Evolutionary conservation across 306 rosid species (phyloP).

Genomic region (Vicia villosa): DNA sequence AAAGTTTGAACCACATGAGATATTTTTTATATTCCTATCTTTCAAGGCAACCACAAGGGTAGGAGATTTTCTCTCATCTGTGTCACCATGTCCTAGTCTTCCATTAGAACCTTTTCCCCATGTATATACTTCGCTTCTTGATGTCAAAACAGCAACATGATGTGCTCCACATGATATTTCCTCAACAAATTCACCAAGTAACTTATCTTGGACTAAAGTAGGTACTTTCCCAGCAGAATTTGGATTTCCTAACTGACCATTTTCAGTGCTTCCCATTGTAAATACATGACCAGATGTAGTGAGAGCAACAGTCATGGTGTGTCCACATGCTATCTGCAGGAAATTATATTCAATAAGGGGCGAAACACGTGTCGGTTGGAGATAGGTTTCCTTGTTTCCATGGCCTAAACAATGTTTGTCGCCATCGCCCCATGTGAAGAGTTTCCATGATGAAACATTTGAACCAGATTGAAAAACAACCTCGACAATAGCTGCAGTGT

Average conservation of each 20-base stretch:
- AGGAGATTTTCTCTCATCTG: slow-evolving; percentile 67
- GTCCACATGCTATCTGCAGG: slow-evolving; percentile 81
- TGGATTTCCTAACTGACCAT: slow-evolving; percentile 91
- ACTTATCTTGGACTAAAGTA: slow-evolving; percentile 75
- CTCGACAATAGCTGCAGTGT: slow-evolving; percentile 90
- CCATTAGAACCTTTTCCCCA: slow-evolving; percentile 97
- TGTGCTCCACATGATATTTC: slow-evolving; percentile 81
- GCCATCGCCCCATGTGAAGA: slow-evolving; percentile 97
- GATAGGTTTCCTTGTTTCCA: slow-evolving; percentile 73
- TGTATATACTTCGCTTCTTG: slow-evolving; percentile 79
- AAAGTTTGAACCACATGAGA: slow-evolving; percentile 84
- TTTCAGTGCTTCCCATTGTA: slow-evolving; percentile 74
- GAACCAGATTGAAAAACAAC: slow-evolving; percentile 63
- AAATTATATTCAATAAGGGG: slow-evolving; percentile 86
- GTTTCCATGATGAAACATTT: slow-evolving; percentile 55
- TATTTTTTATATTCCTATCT: slow-evolving; percentile 69
- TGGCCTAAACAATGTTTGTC: slow-evolving; percentile 85
- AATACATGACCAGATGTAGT: slow-evolving; percentile 93
- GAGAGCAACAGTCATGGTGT: slow-evolving; percentile 78
- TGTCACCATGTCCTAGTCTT: slow-evolving; percentile 86
- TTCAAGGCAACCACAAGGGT: slow-evolving; percentile 71
- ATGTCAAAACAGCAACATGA: slow-evolving; percentile 74
- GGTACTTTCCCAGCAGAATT: slow-evolving; percentile 67
- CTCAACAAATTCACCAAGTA: slow-evolving; percentile 88
- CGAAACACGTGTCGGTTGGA: slow-evolving; percentile 75